Evolutionary conservation across 2,329 filamentous ascomycete species (phyloP).

Genomic region (Fusarium pseudonygamai): DNA sequence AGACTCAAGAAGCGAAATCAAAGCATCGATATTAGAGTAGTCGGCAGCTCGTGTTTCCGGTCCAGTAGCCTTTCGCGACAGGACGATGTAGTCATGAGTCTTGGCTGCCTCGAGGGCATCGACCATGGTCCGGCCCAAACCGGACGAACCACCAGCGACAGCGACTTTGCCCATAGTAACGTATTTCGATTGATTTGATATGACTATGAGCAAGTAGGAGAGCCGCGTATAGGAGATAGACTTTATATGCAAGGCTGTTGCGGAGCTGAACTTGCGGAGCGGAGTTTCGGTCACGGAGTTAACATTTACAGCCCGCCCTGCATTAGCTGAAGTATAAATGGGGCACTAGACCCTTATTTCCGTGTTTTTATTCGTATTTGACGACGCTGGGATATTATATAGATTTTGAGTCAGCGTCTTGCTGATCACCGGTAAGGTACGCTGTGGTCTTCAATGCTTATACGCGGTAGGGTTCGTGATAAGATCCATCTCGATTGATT

Average conservation of each 20-base stretch:
- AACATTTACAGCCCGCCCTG: background rate
- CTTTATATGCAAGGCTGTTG: background rate
- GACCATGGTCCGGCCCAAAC: background rate
- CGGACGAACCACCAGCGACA: background rate
- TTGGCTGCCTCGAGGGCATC: background rate
- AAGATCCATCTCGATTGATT: background rate
- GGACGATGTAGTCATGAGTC: background rate
- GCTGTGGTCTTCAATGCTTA: accelerated
- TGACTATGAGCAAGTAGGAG: background rate
- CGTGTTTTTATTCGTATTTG: no score
- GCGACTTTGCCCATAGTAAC: background rate
- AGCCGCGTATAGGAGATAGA: accelerated
- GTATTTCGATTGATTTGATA: accelerated
- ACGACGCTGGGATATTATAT: accelerated
- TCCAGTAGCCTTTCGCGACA: background rate
- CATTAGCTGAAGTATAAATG: background rate
- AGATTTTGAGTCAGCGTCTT: accelerated
- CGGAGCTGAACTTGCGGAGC: background rate
- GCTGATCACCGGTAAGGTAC: accelerated
- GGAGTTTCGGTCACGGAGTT: background rate
- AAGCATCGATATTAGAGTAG: background rate
- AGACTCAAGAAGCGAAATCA: background rate
- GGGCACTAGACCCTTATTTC: background rate
- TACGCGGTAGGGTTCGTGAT: background rate
- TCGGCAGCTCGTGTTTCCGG: accelerated